Percentiles rank a stretch among this genome's conserved stretches.
These are phyloP conservation scores for Yarrowia sp. DNA, from an alignment of 805 yeast genomes.

Conservation along the genomic window DNA sequence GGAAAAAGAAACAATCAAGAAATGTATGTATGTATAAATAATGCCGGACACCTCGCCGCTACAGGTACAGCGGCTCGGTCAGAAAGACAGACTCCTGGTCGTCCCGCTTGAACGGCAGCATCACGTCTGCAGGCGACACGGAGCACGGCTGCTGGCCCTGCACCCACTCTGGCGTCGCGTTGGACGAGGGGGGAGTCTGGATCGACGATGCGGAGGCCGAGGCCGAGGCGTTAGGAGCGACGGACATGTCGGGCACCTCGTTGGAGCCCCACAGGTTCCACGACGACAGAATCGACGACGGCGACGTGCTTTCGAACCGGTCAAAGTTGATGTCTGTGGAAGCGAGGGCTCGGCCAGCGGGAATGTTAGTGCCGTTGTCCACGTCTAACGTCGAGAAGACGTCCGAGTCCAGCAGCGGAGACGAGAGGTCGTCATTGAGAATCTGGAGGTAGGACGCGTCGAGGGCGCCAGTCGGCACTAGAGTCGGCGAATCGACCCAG, in stretches of 20 bases:
- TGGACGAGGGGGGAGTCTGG: slow-evolving; percentile 20
- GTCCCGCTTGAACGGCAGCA: slow-evolving; percentile 18
- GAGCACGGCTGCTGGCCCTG: slow-evolving; percentile 16
- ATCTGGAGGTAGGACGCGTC: slow-evolving; percentile 17
- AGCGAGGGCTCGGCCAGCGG: neutral
- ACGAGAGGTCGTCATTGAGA: slow-evolving; percentile 10
- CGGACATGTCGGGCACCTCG: neutral
- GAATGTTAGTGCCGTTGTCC: neutral
- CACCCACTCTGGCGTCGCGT: slow-evolving; percentile 7
- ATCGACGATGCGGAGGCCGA: slow-evolving; percentile 1
- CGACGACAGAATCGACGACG: slow-evolving; percentile 23
- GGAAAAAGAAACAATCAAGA: neutral
- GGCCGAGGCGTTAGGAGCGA: neutral
- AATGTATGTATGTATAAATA: slow-evolving; percentile 5
- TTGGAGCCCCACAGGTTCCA: slow-evolving; percentile 8
- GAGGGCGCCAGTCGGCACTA: neutral
- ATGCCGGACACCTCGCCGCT: neutral
- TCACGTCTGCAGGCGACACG: slow-evolving; percentile 25
- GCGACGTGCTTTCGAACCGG: slow-evolving; percentile 12
- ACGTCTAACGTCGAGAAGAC: slow-evolving; percentile 8
- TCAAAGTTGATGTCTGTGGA: slow-evolving; percentile 18
- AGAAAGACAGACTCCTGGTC: slow-evolving; percentile 11
- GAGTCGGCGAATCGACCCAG: slow-evolving; percentile 21
- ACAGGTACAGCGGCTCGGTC: slow-evolving; percentile 16
- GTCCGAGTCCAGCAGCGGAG: slow-evolving; percentile 22